These are phyloP conservation scores for Skeletonema potamos DNA, from an alignment of 108 stramenopile species.

Conservation along the genomic window DNA sequence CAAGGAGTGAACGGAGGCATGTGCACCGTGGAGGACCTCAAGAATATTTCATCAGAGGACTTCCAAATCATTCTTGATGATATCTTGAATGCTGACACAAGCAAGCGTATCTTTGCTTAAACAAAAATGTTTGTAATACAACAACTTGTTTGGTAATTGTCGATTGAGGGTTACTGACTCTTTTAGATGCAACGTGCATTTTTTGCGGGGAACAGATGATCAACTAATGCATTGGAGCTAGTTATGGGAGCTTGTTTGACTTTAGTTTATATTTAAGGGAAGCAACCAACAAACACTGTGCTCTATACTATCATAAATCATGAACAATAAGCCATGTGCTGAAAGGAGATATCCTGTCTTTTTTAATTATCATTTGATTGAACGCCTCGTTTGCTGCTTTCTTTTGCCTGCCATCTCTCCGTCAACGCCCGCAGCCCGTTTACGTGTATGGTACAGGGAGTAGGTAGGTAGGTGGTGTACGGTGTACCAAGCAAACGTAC, in stretches of 20 bases:
- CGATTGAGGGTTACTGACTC: background rate
- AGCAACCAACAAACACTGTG: background rate
- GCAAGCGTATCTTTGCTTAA: constrained; percentile 93
- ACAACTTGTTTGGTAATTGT: background rate
- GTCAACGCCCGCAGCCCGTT: no score
- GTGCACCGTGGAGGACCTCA: constrained; percentile 79
- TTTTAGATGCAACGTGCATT: background rate
- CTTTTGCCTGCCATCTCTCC: no score
- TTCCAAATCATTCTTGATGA: constrained; percentile 96
- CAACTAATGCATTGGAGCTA: background rate
- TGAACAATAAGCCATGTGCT: no score
- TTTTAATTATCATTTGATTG: no score
- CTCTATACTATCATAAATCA: background rate
- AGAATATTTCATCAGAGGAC: constrained; percentile 83
- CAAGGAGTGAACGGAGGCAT: constrained; percentile 81
- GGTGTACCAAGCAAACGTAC: no score
- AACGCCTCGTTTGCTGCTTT: no score
- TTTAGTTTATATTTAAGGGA: background rate
- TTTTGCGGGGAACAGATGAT: background rate
- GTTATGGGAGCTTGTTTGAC: background rate
- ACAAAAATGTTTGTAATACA: background rate
- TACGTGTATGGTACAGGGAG: no score
- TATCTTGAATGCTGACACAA: constrained; percentile 79
- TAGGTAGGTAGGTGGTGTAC: no score
- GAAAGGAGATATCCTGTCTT: no score